Evolutionary conservation across 257 asterid genomes (phyloP).

Genomic region (Solanum chaucha): DNA sequence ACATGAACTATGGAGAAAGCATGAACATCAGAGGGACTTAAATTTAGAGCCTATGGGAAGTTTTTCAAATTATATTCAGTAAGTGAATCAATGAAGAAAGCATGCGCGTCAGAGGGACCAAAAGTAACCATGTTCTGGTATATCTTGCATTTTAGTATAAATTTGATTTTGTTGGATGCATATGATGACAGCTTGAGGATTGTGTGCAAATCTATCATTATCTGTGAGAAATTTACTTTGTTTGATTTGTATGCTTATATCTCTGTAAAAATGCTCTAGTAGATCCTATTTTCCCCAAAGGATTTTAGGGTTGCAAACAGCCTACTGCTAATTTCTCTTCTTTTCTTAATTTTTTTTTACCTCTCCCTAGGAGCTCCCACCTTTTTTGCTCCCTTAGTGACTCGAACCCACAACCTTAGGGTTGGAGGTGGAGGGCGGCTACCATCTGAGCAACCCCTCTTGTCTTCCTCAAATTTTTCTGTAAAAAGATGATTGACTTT

Average conservation of each 20-base stretch:
- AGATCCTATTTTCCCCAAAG: not conserved
- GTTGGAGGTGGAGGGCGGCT: not conserved
- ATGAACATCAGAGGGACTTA: not conserved
- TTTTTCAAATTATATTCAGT: not conserved
- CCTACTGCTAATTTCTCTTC: not conserved
- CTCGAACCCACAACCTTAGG: not conserved
- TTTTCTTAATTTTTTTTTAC: not conserved
- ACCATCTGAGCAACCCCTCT: not conserved
- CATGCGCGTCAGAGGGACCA: not conserved
- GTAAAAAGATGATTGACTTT: not conserved
- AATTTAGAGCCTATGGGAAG: not conserved
- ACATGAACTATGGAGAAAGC: not conserved
- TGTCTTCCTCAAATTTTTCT: not conserved
- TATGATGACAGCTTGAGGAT: not conserved
- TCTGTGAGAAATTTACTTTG: not conserved
- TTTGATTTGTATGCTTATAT: not conserved
- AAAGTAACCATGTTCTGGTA: not conserved
- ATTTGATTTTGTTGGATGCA: not conserved
- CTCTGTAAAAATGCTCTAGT: not conserved
- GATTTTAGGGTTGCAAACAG: not conserved
- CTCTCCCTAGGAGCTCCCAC: not conserved
- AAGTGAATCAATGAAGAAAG: not conserved
- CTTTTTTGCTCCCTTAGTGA: not conserved
- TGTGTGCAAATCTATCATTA: not conserved
- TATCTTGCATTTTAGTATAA: not conserved